phyloP scores from a whole-genome alignment of 1,284 basidiomycete species.

The Ceratobasidium sp. region DNA sequence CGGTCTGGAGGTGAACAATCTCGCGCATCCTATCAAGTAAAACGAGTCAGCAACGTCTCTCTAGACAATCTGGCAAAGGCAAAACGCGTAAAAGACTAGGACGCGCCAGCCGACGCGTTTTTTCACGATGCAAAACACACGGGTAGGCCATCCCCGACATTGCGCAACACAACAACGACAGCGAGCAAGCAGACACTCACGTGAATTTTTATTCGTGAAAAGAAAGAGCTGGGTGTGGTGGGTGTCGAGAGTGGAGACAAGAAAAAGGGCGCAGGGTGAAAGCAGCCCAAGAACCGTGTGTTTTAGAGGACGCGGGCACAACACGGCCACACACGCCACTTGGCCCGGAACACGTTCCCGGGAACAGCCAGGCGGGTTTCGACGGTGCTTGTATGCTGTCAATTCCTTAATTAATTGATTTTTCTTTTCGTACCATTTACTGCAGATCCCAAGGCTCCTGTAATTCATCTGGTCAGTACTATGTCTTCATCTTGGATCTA shows the following conservation, averaged over 20 bases:
- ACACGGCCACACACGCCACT: constrained; percentile 41
- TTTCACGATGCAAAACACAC: constrained; percentile 6
- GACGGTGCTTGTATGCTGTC: background rate
- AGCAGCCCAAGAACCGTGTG: constrained; percentile 39
- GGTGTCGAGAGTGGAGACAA: constrained; percentile 33
- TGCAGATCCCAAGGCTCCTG: no score
- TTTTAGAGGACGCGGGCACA: constrained; percentile 33
- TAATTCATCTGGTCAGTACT: no score
- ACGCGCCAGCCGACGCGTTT: constrained; percentile 16
- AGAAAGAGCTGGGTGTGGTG: constrained; percentile 40
- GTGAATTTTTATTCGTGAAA: constrained; percentile 41
- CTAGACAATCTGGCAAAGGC: background rate
- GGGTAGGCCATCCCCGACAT: background rate
- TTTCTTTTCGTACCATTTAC: no score
- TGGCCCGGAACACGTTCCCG: constrained; percentile 26
- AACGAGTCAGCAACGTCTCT: background rate
- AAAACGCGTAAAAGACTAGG: constrained; percentile 10
- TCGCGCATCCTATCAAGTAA: constrained; percentile 81
- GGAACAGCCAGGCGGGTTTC: constrained; percentile 22
- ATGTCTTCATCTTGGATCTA: no score
- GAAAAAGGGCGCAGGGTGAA: constrained; percentile 43
- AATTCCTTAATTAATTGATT: no score
- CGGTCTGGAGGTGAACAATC: constrained; percentile 97
- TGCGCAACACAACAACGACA: background rate
- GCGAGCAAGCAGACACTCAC: constrained; percentile 21